Percentiles rank a stretch among this genome's conserved stretches.
phyloP scores from a whole-genome alignment of 345 rosid genomes.

The Viola odorata region DNA sequence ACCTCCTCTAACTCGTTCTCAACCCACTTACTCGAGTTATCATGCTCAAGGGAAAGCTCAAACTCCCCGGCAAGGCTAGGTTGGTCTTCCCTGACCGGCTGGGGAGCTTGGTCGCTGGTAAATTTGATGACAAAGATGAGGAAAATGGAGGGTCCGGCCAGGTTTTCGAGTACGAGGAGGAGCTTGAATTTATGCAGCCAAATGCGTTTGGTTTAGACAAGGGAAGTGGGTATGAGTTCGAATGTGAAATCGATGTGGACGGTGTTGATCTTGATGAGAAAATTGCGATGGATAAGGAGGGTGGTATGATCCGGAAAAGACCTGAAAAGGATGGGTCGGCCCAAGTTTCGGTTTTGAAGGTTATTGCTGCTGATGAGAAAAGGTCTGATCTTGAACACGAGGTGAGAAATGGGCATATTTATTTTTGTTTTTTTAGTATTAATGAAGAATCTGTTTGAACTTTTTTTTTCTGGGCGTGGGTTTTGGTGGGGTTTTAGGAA shows the following conservation, averaged over 20 bases:
- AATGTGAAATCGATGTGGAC: slow-evolving; percentile 3
- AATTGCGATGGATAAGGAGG: slow-evolving; percentile 19
- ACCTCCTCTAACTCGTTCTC: slow-evolving; percentile 16
- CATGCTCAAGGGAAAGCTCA: slow-evolving; percentile 53
- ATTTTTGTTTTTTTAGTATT: not conserved
- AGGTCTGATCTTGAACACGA: slow-evolving; percentile 54
- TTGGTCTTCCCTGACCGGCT: slow-evolving; percentile 43
- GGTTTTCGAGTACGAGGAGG: slow-evolving; percentile 43
- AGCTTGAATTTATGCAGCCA: slow-evolving; percentile 49
- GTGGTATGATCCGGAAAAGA: slow-evolving; percentile 11
- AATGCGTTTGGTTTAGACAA: slow-evolving; percentile 27
- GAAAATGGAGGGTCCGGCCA: slow-evolving; percentile 24
- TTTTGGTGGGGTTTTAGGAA: no score
- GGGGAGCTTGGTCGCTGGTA: slow-evolving; percentile 46
- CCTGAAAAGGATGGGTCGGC: slow-evolving; percentile 26
- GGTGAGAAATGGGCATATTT: slow-evolving; percentile 28
- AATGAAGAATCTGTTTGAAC: not conserved
- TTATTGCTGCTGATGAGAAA: slow-evolving; percentile 52
- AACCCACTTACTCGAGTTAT: slow-evolving; percentile 6
- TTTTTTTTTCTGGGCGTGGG: not conserved
- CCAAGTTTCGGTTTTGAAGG: slow-evolving; percentile 29
- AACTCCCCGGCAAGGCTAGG: slow-evolving; percentile 37
- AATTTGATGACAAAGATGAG: slow-evolving; percentile 25
- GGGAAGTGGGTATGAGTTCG: slow-evolving; percentile 16
- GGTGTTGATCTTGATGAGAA: slow-evolving; percentile 5